phyloP scores from a whole-genome alignment of 169 alveolate genomes.

The Eimeria maxima region DNA sequence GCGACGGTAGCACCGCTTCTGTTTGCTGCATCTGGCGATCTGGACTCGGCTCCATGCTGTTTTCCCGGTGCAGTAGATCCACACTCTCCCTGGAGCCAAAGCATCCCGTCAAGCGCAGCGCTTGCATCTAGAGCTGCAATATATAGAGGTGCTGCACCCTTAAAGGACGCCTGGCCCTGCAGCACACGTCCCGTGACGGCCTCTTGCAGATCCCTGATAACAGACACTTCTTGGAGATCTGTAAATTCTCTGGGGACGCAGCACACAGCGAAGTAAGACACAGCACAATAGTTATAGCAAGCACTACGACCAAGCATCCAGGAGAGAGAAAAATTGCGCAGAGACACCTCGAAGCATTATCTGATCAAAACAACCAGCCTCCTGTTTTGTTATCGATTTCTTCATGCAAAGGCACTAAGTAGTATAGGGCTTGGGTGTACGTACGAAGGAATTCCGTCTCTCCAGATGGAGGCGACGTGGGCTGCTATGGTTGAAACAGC shows the following conservation, averaged over 20 bases:
- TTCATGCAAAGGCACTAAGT: not conserved
- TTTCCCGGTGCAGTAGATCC: not conserved
- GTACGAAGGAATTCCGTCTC: constrained; percentile 50
- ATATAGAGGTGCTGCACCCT: constrained; percentile 63
- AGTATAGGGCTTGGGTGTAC: not conserved
- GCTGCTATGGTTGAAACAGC: constrained; percentile 64
- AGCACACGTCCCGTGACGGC: constrained; percentile 52
- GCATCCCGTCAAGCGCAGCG: constrained; percentile 71
- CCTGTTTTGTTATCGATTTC: not conserved
- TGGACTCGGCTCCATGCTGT: constrained; percentile 3
- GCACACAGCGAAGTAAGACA: not conserved
- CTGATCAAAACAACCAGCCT: not conserved
- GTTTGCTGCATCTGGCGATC: not conserved
- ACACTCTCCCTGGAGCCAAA: not conserved
- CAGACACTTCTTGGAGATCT: constrained; percentile 25
- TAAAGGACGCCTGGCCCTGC: constrained; percentile 63
- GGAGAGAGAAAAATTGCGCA: not conserved
- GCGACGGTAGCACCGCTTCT: constrained; percentile 3
- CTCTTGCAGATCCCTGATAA: constrained; percentile 33
- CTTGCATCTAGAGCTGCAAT: constrained; percentile 71
- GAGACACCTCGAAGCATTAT: not conserved
- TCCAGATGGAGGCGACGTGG: constrained; percentile 67
- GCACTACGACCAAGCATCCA: not conserved
- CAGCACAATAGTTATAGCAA: not conserved
- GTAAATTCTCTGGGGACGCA: constrained; percentile 53